Percentiles rank a stretch among this genome's conserved stretches.
phyloP scores from a whole-genome alignment of 2,329 filamentous ascomycete species.

The Hawksworthiomyces lignivorus region DNA sequence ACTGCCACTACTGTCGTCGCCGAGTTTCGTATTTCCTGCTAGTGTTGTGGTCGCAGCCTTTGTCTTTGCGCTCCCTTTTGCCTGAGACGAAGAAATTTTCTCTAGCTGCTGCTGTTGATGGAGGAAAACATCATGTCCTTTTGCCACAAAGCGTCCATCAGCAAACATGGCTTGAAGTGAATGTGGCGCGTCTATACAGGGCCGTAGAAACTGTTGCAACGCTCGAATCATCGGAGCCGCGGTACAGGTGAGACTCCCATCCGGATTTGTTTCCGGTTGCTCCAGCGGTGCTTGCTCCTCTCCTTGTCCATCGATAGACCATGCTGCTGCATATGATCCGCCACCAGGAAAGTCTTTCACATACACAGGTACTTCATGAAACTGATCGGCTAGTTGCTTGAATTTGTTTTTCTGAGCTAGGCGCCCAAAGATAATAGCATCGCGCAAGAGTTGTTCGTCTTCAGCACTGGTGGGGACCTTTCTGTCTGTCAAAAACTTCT shows the following conservation, averaged over 20 bases:
- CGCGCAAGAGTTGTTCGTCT: constrained; percentile 53
- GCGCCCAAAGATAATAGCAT: constrained; percentile 60
- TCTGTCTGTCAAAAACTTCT: constrained; percentile 58
- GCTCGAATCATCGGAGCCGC: constrained; percentile 42
- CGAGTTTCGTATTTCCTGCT: constrained; percentile 37
- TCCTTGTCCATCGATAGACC: constrained; percentile 48
- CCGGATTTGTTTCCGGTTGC: too few relatives aligned
- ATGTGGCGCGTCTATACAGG: constrained; percentile 33
- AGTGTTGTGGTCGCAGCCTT: constrained; percentile 17
- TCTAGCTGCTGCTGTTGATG: neutral
- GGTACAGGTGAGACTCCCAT: constrained; percentile 31
- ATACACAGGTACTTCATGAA: constrained; percentile 72
- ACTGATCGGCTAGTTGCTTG: constrained; percentile 59
- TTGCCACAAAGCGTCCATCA: constrained; percentile 32
- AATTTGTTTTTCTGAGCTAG: constrained; percentile 50
- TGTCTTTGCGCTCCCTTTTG: neutral
- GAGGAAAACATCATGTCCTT: constrained; percentile 21
- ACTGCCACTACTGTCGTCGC: constrained; percentile 20
- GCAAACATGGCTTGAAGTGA: constrained; percentile 41
- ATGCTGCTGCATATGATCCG: constrained; percentile 42
- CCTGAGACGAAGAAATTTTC: neutral
- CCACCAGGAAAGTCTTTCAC: constrained; percentile 59
- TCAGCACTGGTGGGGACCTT: constrained; percentile 48
- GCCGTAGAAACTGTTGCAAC: constrained; percentile 45
- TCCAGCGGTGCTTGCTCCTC: neutral